These are phyloP conservation scores for Pseudotsuga menziesii DNA, from an alignment of 75 land plant genomes.

Conservation along the genomic window DNA sequence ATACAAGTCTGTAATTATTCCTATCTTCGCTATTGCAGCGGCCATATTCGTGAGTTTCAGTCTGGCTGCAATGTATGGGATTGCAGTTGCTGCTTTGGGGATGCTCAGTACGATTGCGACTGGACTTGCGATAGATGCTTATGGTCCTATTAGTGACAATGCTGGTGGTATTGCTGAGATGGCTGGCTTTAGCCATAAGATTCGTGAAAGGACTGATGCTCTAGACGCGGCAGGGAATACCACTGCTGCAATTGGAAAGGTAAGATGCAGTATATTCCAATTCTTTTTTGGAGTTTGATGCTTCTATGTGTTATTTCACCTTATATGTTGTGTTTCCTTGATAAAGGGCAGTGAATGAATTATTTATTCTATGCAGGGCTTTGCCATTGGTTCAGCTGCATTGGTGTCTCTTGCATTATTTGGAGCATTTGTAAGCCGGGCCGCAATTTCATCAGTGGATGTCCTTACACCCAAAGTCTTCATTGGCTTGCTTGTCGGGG, in stretches of 20 bases:
- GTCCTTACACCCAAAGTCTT: slow-evolving; percentile 48
- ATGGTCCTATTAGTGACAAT: slow-evolving; percentile 92
- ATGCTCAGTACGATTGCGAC: slow-evolving; percentile 89
- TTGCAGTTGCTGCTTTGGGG: slow-evolving; percentile 81
- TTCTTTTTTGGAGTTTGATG: neutral
- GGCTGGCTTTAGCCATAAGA: slow-evolving; percentile 78
- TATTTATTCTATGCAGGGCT: slow-evolving; percentile 16
- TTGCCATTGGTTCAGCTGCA: slow-evolving; percentile 51
- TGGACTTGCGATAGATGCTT: slow-evolving; percentile 79
- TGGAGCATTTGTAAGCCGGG: slow-evolving; percentile 62
- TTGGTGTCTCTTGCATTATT: slow-evolving; percentile 65
- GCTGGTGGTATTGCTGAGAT: slow-evolving; percentile 92
- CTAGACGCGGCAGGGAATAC: slow-evolving; percentile 91
- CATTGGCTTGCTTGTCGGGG: slow-evolving; percentile 52
- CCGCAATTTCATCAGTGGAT: slow-evolving; percentile 42
- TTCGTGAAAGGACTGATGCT: slow-evolving; percentile 82
- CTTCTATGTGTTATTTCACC: neutral
- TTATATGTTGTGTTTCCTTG: neutral
- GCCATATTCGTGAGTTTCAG: slow-evolving; percentile 74
- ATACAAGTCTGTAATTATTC: slow-evolving; percentile 82
- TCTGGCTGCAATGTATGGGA: slow-evolving; percentile 82
- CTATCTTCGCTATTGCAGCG: slow-evolving; percentile 73
- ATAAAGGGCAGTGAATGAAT: neutral
- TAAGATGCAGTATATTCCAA: neutral
- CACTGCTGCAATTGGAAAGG: slow-evolving; percentile 92